Percentiles rank a stretch among this genome's conserved stretches.
These are phyloP conservation scores for Candida tropicalis DNA, from an alignment of 1,139 yeast species.

Conservation along the genomic window DNA sequence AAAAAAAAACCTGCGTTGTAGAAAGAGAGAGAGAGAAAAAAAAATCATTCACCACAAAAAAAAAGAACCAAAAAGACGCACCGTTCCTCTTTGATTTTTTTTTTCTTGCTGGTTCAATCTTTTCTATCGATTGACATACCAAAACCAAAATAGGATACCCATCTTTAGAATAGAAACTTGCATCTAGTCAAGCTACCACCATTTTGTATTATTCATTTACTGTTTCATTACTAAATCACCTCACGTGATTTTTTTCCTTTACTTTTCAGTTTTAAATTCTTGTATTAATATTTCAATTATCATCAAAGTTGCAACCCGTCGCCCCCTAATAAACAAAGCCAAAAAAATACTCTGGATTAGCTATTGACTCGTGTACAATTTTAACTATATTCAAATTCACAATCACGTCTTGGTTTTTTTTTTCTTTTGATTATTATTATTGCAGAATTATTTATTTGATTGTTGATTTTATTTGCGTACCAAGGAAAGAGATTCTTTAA, in stretches of 20 bases:
- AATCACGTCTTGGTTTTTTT: too few relatives aligned
- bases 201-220: neutral
- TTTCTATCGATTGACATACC: neutral
- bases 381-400: too few relatives aligned
- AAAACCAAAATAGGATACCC: neutral
- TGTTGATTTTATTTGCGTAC: too few relatives aligned
- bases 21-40: too few relatives aligned
- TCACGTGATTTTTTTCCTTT: too few relatives aligned
- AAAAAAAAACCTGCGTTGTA: too few relatives aligned
- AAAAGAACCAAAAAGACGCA: neutral
- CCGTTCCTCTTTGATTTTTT: neutral
- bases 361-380: too few relatives aligned
- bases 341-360: neutral
- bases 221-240: too few relatives aligned
- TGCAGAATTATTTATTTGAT: too few relatives aligned
- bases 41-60: neutral
- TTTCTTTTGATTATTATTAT: too few relatives aligned
- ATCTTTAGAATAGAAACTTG: neutral
- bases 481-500: neutral
- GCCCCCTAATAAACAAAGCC: neutral
- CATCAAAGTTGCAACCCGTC: conserved; percentile 2
- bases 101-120: neutral
- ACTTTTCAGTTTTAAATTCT: too few relatives aligned
- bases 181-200: neutral
- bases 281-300: neutral